Conservation (phyloP, 2,329 filamentous ascomycete genomes). For the Fusarium lateritium region DNA sequence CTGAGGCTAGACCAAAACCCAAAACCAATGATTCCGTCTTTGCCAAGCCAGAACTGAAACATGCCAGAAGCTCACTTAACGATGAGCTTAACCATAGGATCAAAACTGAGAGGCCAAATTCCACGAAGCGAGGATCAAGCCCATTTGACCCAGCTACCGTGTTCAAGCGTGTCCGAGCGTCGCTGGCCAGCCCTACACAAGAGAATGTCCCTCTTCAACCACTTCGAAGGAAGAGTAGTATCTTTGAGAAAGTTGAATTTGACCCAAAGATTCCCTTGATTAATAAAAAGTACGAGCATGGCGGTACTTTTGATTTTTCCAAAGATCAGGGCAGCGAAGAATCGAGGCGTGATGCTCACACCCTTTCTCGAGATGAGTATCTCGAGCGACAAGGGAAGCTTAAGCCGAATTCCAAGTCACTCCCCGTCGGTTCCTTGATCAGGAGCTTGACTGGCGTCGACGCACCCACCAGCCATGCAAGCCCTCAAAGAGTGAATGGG, state of each 20-base stretch:
- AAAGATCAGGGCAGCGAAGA: conserved; percentile 52
- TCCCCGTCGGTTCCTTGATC: conserved; percentile 46
- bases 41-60: conserved; percentile 71
- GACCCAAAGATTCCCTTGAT: conserved; percentile 67
- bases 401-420: conserved; percentile 54
- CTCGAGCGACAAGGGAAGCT: conserved; percentile 63
- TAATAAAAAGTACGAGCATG: conserved; percentile 72
- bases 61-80: conserved; percentile 68
- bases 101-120: conserved; percentile 50
- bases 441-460: conserved; percentile 50
- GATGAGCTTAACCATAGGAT: conserved; percentile 57
- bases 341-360: conserved; percentile 50
- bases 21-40: conserved; percentile 60
- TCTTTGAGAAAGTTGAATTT: conserved; percentile 70
- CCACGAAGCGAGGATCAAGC: conserved; percentile 67
- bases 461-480: conserved; percentile 47
- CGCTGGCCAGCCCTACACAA: conserved; percentile 51
- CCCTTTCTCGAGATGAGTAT: conserved; percentile 64
- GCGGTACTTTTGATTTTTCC: conserved; percentile 66
- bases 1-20: conserved; percentile 31
- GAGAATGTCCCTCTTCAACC: conserved; percentile 43
- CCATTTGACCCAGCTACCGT: conserved; percentile 72
- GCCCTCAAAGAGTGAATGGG: conserved; percentile 57
- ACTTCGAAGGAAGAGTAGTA: conserved; percentile 58
- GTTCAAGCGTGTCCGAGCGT: conserved; percentile 70